Evolutionary conservation across 805 yeast species (phyloP).

Genomic region (Metschnikowia kunwiensis): DNA sequence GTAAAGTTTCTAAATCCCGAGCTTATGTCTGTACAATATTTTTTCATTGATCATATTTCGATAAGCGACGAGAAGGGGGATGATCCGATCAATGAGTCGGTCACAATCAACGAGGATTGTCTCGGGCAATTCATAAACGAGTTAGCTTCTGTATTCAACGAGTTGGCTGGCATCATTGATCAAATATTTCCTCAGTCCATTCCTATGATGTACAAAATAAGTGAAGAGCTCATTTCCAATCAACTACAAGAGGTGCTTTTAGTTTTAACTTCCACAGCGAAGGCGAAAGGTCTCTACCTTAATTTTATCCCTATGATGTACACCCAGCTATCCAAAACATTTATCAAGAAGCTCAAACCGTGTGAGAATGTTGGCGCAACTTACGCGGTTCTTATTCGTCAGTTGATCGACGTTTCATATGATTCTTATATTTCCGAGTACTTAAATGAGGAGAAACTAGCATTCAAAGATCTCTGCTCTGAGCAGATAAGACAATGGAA

Average conservation of each 20-base stretch:
- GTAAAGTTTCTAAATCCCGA: conserved; percentile 30
- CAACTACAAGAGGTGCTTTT: conserved; percentile 35
- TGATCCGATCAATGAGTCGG: neutral
- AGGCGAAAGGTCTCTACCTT: conserved; percentile 29
- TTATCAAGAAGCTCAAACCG: conserved; percentile 26
- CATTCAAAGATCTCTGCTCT: conserved; percentile 26
- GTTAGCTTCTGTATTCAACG: conserved; percentile 36
- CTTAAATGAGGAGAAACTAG: conserved; percentile 33
- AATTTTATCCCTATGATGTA: conserved; percentile 40
- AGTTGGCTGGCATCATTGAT: conserved; percentile 39
- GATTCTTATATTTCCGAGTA: conserved; percentile 42
- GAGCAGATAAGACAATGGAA: conserved; percentile 34
- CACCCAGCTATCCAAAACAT: conserved; percentile 23
- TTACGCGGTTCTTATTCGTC: conserved; percentile 30
- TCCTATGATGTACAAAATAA: conserved; percentile 47
- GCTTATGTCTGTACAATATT: conserved; percentile 22
- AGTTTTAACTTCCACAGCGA: conserved; percentile 28
- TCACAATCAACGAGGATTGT: conserved; percentile 14
- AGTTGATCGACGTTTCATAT: conserved; percentile 40
- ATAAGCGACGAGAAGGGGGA: conserved; percentile 4
- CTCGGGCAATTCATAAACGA: conserved; percentile 26
- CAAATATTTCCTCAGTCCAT: conserved; percentile 41
- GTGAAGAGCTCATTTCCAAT: conserved; percentile 45
- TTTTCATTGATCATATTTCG: conserved; percentile 15
- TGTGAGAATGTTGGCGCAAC: conserved; percentile 38